Evolutionary conservation across 768 basidiomycete genomes (phyloP), one percentile per base, ranked within the genome.

Genomic region (Mycena maculata): DNA sequence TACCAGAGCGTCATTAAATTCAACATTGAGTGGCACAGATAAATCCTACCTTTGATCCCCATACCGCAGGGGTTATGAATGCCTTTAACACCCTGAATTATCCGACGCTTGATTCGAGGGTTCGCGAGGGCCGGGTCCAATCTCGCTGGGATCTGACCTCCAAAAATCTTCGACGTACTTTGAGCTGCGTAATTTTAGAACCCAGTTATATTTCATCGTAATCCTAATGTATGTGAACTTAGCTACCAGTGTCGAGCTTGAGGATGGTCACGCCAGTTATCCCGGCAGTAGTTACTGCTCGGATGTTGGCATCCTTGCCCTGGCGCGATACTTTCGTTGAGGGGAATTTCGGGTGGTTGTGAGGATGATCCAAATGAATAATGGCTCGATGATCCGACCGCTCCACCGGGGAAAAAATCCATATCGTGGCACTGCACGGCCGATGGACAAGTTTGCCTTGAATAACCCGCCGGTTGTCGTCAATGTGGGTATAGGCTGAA

Each of bases 301-400:
- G 31, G 10, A 25, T n/a, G 33, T 69, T 69, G 18, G 18, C 23
- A 49, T 64, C 66, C 49, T 60, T 60, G 1, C 66, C 71, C 42
- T 68, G 31, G 18, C 49, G 39, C 4, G 69, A 54, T 1, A 67
- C 2, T 39, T 72, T 72, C 2, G 53, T 65, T 0, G 50, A 23
- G 27, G 71, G 58, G 13, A 60, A 54, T 20, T 52, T 50, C 4
- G 71, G 71, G 38, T 72, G 71, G 41, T 67, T 71, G 41, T 72
- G 71, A 10, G 58, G 44, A 1, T 54, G 54, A 31, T 23, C 11
- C 5, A 72, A 9, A 27, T 68, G 20, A 16, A 72, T 42, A 22
- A 72, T 65, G 2, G 63, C 71, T 4, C 61, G 65, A 12, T 30
- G 65, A 30, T 68, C 63, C 0, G n/a, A 13, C 20, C 54, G 65